Percentiles rank a stretch among this genome's conserved stretches.
These are phyloP conservation scores for Alnus glutinosa DNA, from an alignment of 306 rosid genomes.

Conservation along the genomic window DNA sequence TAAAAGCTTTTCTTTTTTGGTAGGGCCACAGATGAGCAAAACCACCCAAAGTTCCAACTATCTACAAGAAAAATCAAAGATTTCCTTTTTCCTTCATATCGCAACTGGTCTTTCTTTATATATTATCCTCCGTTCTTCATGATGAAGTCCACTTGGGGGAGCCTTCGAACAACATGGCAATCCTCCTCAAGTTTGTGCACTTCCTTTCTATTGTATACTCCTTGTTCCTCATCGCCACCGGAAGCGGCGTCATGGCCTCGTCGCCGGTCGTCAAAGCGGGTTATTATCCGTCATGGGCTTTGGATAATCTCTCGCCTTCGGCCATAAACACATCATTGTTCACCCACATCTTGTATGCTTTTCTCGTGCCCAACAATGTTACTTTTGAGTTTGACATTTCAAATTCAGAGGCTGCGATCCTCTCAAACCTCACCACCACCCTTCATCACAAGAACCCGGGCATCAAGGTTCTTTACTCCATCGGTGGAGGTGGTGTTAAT, in stretches of 20 bases:
- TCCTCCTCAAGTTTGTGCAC: neutral
- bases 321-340: conserved; percentile 60
- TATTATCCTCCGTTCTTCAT: too few species aligned
- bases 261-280: conserved; percentile 44
- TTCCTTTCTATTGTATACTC: conserved; percentile 13
- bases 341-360: conserved; percentile 69
- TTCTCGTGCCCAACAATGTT: conserved; percentile 44
- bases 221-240: neutral
- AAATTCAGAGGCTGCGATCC: conserved; percentile 27
- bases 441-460: conserved; percentile 34
- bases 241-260: neutral
- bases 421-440: conserved; percentile 46
- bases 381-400: conserved; percentile 41
- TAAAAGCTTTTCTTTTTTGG: neutral
- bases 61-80: too few species aligned
- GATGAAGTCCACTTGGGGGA: too few species aligned
- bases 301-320: conserved; percentile 49
- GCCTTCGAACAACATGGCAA: too few species aligned
- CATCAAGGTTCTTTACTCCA: conserved; percentile 47
- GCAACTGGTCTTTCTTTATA: too few species aligned
- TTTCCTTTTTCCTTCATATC: too few species aligned
- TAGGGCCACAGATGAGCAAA: neutral
- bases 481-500: conserved; percentile 49
- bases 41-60: neutral
- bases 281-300: conserved; percentile 50